A percentile compares a stretch with the other conserved stretches of the same genome.
Evolutionary conservation across 495 filamentous ascomycete species (phyloP).

Genomic region (Entonaema liquescens): DNA sequence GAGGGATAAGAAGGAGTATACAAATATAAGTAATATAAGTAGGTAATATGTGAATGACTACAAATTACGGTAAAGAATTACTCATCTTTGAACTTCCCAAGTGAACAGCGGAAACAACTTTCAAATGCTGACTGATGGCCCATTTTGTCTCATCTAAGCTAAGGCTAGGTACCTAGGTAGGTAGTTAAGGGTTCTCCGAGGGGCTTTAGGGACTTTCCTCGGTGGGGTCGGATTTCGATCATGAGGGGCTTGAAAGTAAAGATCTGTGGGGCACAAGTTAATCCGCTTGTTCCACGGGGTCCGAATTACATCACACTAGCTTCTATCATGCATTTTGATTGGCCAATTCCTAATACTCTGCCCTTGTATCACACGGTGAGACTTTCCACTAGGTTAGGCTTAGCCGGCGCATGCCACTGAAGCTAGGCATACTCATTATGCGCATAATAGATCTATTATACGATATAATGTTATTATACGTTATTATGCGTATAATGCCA

Average conservation of each 20-base stretch:
- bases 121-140: slow-evolving; percentile 38
- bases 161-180: background rate
- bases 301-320: slow-evolving; percentile 27
- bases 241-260: slow-evolving; percentile 17
- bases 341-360: slow-evolving; percentile 15
- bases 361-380: background rate
- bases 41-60: background rate
- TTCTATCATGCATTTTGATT: background rate
- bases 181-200: slow-evolving; percentile 17
- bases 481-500: too few relatives aligned
- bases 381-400: slow-evolving; percentile 1
- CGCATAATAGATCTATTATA: too few relatives aligned
- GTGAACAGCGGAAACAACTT: slow-evolving; percentile 22
- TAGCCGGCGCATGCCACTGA: slow-evolving; percentile 18
- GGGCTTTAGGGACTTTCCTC: slow-evolving; percentile 19
- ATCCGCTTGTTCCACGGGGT: slow-evolving; percentile 3
- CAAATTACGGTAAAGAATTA: slow-evolving; percentile 11
- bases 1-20: background rate
- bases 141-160: background rate
- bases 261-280: background rate
- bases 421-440: too few relatives aligned
- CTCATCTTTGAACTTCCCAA: slow-evolving; percentile 18
- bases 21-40: background rate
- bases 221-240: slow-evolving; percentile 30
- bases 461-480: too few relatives aligned